Evolutionary conservation across 2,329 filamentous ascomycete species (phyloP).

Genomic region (Elsinoe batatas): DNA sequence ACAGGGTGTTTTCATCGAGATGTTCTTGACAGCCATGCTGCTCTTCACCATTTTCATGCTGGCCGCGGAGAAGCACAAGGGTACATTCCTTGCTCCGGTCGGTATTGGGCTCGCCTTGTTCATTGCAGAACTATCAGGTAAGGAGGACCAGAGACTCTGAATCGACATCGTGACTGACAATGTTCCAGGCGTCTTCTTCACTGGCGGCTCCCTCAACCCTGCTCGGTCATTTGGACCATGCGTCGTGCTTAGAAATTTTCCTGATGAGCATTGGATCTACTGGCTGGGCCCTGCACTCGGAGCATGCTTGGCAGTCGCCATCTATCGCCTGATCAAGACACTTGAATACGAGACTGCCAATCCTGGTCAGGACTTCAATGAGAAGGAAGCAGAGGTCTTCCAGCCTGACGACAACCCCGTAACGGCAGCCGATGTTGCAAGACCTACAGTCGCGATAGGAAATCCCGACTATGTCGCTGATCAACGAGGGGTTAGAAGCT

Average conservation of each 20-base stretch:
- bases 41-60: constrained; percentile 41
- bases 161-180: background rate
- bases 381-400: constrained; percentile 31
- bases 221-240: constrained; percentile 41
- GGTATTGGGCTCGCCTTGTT: constrained; percentile 37
- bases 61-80: constrained; percentile 34
- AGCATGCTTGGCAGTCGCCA: constrained; percentile 36
- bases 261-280: constrained; percentile 42
- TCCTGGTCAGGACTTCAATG: constrained; percentile 39
- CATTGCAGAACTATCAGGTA: constrained; percentile 36
- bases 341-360: constrained; percentile 44
- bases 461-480: constrained; percentile 16
- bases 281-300: constrained; percentile 41
- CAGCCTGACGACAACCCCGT: constrained; percentile 27
- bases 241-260: constrained; percentile 34
- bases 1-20: constrained; percentile 41
- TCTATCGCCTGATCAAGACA: constrained; percentile 40
- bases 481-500: constrained; percentile 14
- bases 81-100: constrained; percentile 31
- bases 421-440: constrained; percentile 22
- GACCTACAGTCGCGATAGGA: constrained; percentile 22
- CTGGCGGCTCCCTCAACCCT: constrained; percentile 40
- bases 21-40: constrained; percentile 41
- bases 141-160: background rate
- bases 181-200: constrained; percentile 34